Conservation (phyloP, 2,329 filamentous ascomycete genomes). For the Talaromyces islandicus region DNA sequence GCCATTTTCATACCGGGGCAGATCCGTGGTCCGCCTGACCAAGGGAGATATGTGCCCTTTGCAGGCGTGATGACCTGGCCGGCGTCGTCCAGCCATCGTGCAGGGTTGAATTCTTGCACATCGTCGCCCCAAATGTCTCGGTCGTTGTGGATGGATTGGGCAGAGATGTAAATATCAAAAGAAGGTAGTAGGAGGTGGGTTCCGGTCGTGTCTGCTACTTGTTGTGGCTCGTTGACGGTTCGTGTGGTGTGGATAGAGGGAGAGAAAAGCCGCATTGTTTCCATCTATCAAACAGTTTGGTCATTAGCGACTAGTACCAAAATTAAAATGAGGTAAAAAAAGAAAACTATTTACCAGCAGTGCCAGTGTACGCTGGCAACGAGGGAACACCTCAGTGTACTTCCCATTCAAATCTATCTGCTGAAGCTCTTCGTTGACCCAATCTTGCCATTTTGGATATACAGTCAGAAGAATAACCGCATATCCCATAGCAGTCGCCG, state of each 20-base stretch:
- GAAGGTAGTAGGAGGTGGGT: slow-evolving; percentile 27
- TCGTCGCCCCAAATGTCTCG: slow-evolving; percentile 45
- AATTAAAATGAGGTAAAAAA: background rate
- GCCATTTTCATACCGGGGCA: slow-evolving; percentile 31
- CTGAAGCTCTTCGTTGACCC: slow-evolving; percentile 47
- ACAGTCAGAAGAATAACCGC: slow-evolving; percentile 42
- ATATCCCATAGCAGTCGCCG: slow-evolving; percentile 46
- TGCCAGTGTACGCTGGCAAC: slow-evolving; percentile 39
- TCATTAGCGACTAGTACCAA: too few species aligned
- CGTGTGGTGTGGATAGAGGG: slow-evolving; percentile 35
- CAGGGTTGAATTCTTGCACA: slow-evolving; percentile 43
- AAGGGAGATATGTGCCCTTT: slow-evolving; percentile 2
- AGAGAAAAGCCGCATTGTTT: slow-evolving; percentile 40
- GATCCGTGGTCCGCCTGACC: background rate
- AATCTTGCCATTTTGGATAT: slow-evolving; percentile 46
- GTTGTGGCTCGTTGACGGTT: slow-evolving; percentile 22
- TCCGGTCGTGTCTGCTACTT: slow-evolving; percentile 19
- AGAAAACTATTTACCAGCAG: slow-evolving; percentile 37
- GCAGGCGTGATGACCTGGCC: slow-evolving; percentile 3
- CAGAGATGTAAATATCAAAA: slow-evolving; percentile 26
- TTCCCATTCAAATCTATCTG: slow-evolving; percentile 27
- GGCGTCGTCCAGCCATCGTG: slow-evolving; percentile 37
- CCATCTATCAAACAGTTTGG: slow-evolving; percentile 14
- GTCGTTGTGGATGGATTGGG: slow-evolving; percentile 42
- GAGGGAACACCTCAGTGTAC: slow-evolving; percentile 42